These are phyloP conservation scores for Salix caprea DNA, from an alignment of 345 rosid genomes.

Conservation along the genomic window DNA sequence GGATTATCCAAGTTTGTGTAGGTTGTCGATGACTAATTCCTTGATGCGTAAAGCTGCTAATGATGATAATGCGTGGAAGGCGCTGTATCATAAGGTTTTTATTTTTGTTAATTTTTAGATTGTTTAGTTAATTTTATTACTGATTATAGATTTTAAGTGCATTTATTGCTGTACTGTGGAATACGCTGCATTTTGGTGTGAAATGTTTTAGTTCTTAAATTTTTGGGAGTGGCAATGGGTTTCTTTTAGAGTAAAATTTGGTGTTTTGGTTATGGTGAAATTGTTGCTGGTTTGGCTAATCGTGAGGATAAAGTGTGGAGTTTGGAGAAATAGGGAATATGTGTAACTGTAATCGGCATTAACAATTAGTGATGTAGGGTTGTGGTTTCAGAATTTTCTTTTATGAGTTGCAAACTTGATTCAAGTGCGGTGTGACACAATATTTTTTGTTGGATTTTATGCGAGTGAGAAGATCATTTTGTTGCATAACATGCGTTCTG, in stretches of 20 bases:
- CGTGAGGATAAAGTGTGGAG: background rate
- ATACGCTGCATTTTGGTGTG: background rate
- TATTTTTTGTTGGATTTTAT: background rate
- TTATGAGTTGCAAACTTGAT: background rate
- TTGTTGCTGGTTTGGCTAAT: background rate
- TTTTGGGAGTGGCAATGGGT: background rate
- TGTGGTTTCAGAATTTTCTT: background rate
- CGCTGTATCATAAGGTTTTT: constrained; percentile 83
- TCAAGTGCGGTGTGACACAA: background rate
- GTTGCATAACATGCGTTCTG: background rate
- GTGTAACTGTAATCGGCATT: background rate
- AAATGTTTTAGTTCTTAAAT: too few species aligned
- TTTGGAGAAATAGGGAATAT: background rate
- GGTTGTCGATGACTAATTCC: constrained; percentile 96
- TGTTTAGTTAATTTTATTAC: background rate
- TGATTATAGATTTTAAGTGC: background rate
- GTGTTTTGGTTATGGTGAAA: background rate
- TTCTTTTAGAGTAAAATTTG: background rate
- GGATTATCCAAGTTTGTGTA: constrained; percentile 92
- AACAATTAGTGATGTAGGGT: background rate
- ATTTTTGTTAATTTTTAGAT: background rate
- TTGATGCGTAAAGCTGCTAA: constrained; percentile 98
- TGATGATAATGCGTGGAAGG: constrained; percentile 98
- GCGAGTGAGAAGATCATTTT: background rate
- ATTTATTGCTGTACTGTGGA: background rate